Base-by-base conservation (phyloP, 805 yeast genomes). In the Nakazawaea pomicola region DNA sequence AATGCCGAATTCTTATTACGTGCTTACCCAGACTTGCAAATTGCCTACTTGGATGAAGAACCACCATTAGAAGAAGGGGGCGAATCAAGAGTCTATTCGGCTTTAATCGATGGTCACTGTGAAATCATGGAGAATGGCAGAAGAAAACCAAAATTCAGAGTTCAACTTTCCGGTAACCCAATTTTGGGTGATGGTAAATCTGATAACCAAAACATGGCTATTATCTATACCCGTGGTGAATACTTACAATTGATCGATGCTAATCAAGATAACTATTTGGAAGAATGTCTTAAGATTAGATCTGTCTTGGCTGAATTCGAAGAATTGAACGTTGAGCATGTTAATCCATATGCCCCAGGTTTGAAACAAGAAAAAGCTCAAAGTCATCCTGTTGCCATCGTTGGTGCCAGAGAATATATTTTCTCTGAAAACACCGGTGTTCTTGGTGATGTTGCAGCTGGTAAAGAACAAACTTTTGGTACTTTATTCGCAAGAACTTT, bases 41-140 rank as follows among this genome's bases (percentile, higher is more conserved):
- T 91, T 65, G 95, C 97, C 43, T 91, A 88, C 70, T 74, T 91
- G 55, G 97, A 91, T 55, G 96, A 90, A 70, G 96, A 86, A 63
- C 84, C 95, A 46, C 84, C 87, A 48, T 64, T 77, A 51, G 72
- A 70, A 45, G 83, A 75, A 54, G 83, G 82, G 49, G 87, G 79
- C 46, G 85, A 79, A 55, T 77, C 81, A 59, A 70, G 80, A 58
- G 81, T 79, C 52, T 84, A 74, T 62, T 82, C 91, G 42, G 82
- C 87, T 49, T 68, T 84, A 57, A 81, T 84, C 54, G 93, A 84
- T 65, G 93, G 93, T 44, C 82, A 80, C 52, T 82, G 87, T 68
- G 83, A 82, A 54, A 71, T 82, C 38, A 59, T 80, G 61, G 83
- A 76, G 51, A 74, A 78, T 53, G 90, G 88, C 46, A 74, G 82